These are phyloP conservation scores for Saprolegnia parasitica DNA, from an alignment of 352 stramenopile species.

Conservation along the genomic window DNA sequence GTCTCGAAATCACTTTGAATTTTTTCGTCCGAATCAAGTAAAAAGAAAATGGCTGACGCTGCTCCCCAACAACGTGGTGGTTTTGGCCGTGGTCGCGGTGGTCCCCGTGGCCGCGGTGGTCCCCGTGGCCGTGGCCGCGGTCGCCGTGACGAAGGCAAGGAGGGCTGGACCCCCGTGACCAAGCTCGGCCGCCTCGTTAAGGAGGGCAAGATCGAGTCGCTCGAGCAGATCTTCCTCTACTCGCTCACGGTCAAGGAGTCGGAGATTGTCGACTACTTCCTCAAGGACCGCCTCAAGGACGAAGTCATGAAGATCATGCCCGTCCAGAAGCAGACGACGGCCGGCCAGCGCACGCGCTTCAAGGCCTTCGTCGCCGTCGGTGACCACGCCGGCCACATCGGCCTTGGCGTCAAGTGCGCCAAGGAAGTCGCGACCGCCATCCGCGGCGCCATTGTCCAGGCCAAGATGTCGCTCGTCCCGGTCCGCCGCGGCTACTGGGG, in stretches of 20 bases:
- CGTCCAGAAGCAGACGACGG: slow-evolving; percentile 99
- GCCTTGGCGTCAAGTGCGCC: slow-evolving; percentile 98
- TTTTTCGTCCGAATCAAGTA: slow-evolving; percentile 53
- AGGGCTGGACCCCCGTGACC: slow-evolving; percentile 98
- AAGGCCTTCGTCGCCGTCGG: slow-evolving; percentile 99
- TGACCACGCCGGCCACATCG: slow-evolving; percentile 98
- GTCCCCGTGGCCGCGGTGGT: slow-evolving; percentile 73
- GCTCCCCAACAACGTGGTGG: slow-evolving; percentile 80
- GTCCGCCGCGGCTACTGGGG: slow-evolving; percentile 99
- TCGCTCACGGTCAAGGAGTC: slow-evolving; percentile 99
- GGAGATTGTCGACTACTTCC: slow-evolving; percentile 99
- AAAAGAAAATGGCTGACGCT: slow-evolving; percentile 79
- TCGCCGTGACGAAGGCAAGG: slow-evolving; percentile 88
- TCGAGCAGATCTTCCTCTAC: slow-evolving; percentile 99
- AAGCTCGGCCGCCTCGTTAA: slow-evolving; percentile 99
- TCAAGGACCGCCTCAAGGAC: slow-evolving; percentile 98
- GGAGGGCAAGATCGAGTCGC: slow-evolving; percentile 98
- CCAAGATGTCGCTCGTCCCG: slow-evolving; percentile 98
- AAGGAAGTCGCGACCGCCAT: slow-evolving; percentile 99
- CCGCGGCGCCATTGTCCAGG: slow-evolving; percentile 97
- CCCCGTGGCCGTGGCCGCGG: slow-evolving; percentile 77
- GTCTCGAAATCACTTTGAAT: slow-evolving; percentile 36
- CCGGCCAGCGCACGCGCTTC: slow-evolving; percentile 99
- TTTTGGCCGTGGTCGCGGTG: slow-evolving; percentile 89
- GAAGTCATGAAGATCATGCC: slow-evolving; percentile 99